Evolutionary conservation across 805 yeast genomes (phyloP).

Genomic region (Candida orba): DNA sequence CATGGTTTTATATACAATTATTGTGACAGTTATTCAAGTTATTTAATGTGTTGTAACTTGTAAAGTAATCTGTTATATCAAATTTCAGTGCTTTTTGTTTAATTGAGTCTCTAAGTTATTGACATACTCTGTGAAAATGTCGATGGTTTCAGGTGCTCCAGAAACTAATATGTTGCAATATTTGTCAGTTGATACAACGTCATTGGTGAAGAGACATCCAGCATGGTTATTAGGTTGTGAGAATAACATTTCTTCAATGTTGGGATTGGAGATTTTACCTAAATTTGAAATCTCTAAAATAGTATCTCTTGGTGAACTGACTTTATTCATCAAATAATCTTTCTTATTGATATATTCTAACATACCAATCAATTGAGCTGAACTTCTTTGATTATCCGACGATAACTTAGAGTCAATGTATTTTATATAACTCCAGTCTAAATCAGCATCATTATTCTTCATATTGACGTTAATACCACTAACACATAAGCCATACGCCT

Average conservation of each 20-base stretch:
- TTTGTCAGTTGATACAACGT: slow-evolving; percentile 4
- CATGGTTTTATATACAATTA: no score
- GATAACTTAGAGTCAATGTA: neutral
- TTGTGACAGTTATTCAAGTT: no score
- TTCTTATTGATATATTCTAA: neutral
- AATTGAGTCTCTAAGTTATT: neutral
- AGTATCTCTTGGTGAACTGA: neutral
- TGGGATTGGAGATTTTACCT: neutral
- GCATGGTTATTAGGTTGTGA: slow-evolving; percentile 9
- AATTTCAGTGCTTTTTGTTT: no score
- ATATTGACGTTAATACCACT: neutral
- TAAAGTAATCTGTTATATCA: no score
- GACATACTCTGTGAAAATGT: neutral
- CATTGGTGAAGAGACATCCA: slow-evolving; percentile 5
- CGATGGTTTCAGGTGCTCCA: neutral
- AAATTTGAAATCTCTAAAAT: slow-evolving; percentile 7
- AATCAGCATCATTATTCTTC: neutral
- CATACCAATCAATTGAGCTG: slow-evolving; percentile 8
- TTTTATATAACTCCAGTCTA: slow-evolving; percentile 8
- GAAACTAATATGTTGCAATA: slow-evolving; percentile 1
- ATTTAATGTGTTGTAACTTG: no score
- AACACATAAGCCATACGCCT: slow-evolving; percentile 2
- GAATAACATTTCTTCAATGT: slow-evolving; percentile 2
- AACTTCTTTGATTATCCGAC: neutral
- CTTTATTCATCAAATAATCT: neutral